Conservation (phyloP, 2,329 filamentous ascomycete species). For the Ophiognomonia clavigignenti-juglandacearum region DNA sequence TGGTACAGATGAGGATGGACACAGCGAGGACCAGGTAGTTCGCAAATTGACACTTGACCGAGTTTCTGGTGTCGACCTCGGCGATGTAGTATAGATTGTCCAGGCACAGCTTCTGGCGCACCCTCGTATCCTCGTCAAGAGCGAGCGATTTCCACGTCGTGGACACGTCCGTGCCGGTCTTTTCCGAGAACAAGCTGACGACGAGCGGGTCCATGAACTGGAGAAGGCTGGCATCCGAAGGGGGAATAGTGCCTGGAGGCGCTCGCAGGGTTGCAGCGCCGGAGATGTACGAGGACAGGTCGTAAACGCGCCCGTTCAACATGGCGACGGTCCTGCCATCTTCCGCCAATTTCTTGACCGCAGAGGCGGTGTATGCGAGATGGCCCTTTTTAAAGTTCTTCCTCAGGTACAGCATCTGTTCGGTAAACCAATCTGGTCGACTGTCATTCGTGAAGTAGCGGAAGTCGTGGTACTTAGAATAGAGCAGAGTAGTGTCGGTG, state of each 20-base stretch:
- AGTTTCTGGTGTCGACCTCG: constrained; percentile 86
- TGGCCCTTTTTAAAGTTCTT: constrained; percentile 79
- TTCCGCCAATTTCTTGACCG: constrained; percentile 63
- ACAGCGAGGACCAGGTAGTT: constrained; percentile 86
- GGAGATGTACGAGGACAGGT: constrained; percentile 76
- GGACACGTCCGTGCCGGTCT: constrained; percentile 73
- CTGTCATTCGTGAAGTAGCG: constrained; percentile 75
- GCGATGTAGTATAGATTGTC: constrained; percentile 95
- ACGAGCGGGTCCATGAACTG: constrained; percentile 80
- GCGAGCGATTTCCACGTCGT: constrained; percentile 73
- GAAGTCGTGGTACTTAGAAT: constrained; percentile 89
- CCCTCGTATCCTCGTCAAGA: constrained; percentile 51
- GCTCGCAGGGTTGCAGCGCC: constrained; percentile 66
- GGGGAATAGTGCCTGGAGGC: constrained; percentile 44
- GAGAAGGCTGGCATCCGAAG: constrained; percentile 44
- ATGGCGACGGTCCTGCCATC: constrained; percentile 69
- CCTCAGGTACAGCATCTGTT: constrained; percentile 77
- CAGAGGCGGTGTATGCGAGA: constrained; percentile 75
- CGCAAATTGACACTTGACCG: constrained; percentile 77
- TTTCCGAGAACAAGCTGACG: constrained; percentile 69
- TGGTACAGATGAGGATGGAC: constrained; percentile 69
- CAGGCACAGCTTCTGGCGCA: constrained; percentile 74
- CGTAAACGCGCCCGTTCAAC: constrained; percentile 76
- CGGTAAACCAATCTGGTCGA: constrained; percentile 85
- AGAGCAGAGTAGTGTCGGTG: constrained; percentile 63